phyloP scores from a whole-genome alignment of 1,284 basidiomycete genomes.

The Nidula niveotomentosa region DNA sequence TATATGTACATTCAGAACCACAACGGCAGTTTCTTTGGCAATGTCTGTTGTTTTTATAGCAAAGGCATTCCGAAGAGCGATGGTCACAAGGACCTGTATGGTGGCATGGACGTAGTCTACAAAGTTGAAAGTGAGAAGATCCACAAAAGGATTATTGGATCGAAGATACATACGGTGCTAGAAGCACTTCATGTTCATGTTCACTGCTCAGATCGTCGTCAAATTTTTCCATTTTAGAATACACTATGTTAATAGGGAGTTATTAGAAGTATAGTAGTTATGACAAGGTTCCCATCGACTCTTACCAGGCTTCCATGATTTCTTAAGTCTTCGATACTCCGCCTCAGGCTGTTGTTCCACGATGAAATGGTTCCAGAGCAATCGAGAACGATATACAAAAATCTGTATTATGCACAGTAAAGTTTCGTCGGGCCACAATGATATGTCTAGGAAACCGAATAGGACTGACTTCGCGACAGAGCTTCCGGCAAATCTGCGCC shows the following conservation, averaged over 20 bases:
- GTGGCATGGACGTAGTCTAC: conserved; percentile 30
- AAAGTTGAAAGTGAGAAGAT: background rate
- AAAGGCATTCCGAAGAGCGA: conserved; percentile 29
- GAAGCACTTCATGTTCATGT: background rate
- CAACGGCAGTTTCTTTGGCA: conserved; percentile 38
- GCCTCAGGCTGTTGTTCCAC: background rate
- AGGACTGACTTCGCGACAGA: conserved; percentile 40
- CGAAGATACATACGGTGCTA: background rate
- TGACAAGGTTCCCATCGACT: no score
- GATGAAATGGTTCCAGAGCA: conserved; percentile 34
- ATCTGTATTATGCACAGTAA: background rate
- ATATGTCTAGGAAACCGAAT: conserved; percentile 11
- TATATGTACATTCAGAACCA: conserved; percentile 32
- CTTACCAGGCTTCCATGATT: no score
- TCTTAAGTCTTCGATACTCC: background rate
- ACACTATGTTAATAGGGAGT: background rate
- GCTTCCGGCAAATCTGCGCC: conserved; percentile 40
- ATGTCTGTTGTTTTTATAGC: conserved; percentile 32
- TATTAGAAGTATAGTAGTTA: background rate
- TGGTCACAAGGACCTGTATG: conserved; percentile 44
- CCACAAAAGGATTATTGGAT: background rate
- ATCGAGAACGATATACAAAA: conserved; percentile 5
- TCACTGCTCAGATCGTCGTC: background rate
- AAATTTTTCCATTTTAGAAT: background rate
- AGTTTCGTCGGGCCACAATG: background rate